These are phyloP conservation scores for Beta vulgaris DNA, from an alignment of 148 eudicot species.

Conservation along the genomic window DNA sequence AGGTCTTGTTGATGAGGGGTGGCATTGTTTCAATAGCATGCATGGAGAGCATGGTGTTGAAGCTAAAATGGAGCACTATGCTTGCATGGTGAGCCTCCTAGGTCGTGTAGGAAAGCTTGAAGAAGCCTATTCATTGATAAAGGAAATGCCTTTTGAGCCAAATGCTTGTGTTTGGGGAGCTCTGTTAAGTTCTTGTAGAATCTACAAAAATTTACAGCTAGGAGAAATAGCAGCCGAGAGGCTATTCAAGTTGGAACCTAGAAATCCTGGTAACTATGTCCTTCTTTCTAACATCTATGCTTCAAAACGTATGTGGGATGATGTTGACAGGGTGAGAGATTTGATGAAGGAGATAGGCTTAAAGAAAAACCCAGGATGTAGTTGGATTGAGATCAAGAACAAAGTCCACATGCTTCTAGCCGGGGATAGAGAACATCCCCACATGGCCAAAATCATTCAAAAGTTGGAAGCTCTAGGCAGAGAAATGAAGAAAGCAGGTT, in stretches of 20 bases:
- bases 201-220: slow-evolving; percentile 39
- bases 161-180: slow-evolving; percentile 82
- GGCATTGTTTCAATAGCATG: slow-evolving; percentile 48
- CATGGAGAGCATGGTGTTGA: slow-evolving; percentile 47
- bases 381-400: slow-evolving; percentile 77
- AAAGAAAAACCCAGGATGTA: slow-evolving; percentile 71
- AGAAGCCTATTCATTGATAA: slow-evolving; percentile 58
- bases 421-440: slow-evolving; percentile 59
- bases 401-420: slow-evolving; percentile 69
- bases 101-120: slow-evolving; percentile 67
- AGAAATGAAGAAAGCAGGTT: slow-evolving; percentile 61
- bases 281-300: slow-evolving; percentile 67
- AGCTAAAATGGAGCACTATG: slow-evolving; percentile 60
- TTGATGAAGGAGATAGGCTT: slow-evolving; percentile 51
- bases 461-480: slow-evolving; percentile 44
- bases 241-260: slow-evolving; percentile 65
- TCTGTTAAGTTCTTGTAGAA: slow-evolving; percentile 62
- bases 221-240: slow-evolving; percentile 63
- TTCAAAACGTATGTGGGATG: slow-evolving; percentile 55
- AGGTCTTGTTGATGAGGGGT: slow-evolving; percentile 52
- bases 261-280: slow-evolving; percentile 64
- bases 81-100: slow-evolving; percentile 70
- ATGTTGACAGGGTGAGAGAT: slow-evolving; percentile 54
- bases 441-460: slow-evolving; percentile 44
- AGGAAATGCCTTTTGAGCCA: slow-evolving; percentile 59